phyloP scores from a whole-genome alignment of 495 filamentous ascomycete genomes.

The Clohesyomyces aquaticus region DNA sequence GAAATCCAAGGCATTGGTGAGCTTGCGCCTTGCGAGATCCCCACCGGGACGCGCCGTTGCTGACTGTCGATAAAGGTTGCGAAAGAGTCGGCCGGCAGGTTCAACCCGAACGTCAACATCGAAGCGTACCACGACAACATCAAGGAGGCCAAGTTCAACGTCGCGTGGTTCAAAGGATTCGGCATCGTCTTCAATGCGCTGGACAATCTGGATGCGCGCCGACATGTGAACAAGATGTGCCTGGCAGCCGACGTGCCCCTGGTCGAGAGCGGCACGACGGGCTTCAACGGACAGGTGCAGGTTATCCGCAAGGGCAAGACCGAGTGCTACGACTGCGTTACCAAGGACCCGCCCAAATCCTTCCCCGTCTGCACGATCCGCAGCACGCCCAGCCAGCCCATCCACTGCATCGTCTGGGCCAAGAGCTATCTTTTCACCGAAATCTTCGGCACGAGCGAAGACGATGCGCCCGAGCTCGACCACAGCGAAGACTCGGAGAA shows the following conservation, averaged over 20 bases:
- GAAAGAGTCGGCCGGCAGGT: constrained; percentile 86
- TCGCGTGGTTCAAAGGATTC: constrained; percentile 87
- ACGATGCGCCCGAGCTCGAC: constrained; percentile 76
- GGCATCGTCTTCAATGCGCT: constrained; percentile 92
- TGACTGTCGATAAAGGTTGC: constrained; percentile 80
- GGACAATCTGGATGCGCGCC: constrained; percentile 91
- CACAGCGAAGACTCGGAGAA: constrained; percentile 80
- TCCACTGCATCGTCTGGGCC: constrained; percentile 99
- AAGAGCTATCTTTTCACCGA: constrained; percentile 96
- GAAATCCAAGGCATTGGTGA: constrained; percentile 90
- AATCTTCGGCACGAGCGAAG: constrained; percentile 89
- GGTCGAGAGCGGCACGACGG: constrained; percentile 96
- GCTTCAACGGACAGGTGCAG: constrained; percentile 97
- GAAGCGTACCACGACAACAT: constrained; percentile 94
- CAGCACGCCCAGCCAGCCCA: constrained; percentile 90
- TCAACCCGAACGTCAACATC: constrained; percentile 87
- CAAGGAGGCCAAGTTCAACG: constrained; percentile 87
- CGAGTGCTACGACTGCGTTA: constrained; percentile 94
- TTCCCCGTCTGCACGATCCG: constrained; percentile 97
- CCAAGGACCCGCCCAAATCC: constrained; percentile 84
- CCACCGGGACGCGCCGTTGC: too few species aligned
- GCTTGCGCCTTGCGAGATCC: constrained; percentile 36
- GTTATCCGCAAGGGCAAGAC: constrained; percentile 92
- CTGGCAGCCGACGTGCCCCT: constrained; percentile 86
- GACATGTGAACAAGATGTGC: constrained; percentile 98